Percentiles rank a stretch among this genome's conserved stretches.
Conservation (phyloP, 78 protist species). For the Diacronema lutheri region DNA sequence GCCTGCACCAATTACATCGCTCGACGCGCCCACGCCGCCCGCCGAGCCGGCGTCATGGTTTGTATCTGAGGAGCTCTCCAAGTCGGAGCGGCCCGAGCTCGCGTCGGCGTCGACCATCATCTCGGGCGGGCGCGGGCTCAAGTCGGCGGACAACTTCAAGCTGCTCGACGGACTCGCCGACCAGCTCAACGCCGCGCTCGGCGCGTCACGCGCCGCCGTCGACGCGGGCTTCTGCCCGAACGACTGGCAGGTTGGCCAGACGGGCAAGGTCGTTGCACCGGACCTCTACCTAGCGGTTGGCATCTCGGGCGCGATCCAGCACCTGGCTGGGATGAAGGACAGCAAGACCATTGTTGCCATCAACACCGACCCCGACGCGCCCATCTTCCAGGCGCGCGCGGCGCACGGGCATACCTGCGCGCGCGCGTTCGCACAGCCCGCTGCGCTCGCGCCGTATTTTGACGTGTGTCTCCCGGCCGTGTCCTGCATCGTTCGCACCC, state of each 20-base stretch:
- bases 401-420: not conserved
- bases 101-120: slow-evolving; percentile 33
- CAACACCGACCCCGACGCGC: slow-evolving; percentile 95
- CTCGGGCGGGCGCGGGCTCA: slow-evolving; percentile 95
- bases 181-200: slow-evolving; percentile 77
- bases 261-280: slow-evolving; percentile 97
- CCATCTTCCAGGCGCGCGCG: slow-evolving; percentile 71
- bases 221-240: slow-evolving; percentile 83
- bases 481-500: no score
- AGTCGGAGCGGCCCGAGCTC: slow-evolving; percentile 92
- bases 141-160: slow-evolving; percentile 88
- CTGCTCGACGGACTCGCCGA: slow-evolving; percentile 87
- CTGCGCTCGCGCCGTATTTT: not conserved
- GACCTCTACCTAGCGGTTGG: slow-evolving; percentile 91
- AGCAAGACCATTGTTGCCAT: slow-evolving; percentile 92
- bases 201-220: slow-evolving; percentile 98
- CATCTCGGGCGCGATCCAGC: slow-evolving; percentile 74
- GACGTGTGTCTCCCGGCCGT: no score
- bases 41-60: slow-evolving; percentile 40
- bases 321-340: slow-evolving; percentile 98
- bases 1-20: not conserved
- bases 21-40: not conserved
- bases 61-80: slow-evolving; percentile 47
- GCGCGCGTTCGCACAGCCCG: not conserved
- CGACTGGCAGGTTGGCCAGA: slow-evolving; percentile 95